Percentiles rank a stretch among this genome's conserved stretches.
Conservation (phyloP, 495 filamentous ascomycete genomes). For the Copromyces sp. region DNA sequence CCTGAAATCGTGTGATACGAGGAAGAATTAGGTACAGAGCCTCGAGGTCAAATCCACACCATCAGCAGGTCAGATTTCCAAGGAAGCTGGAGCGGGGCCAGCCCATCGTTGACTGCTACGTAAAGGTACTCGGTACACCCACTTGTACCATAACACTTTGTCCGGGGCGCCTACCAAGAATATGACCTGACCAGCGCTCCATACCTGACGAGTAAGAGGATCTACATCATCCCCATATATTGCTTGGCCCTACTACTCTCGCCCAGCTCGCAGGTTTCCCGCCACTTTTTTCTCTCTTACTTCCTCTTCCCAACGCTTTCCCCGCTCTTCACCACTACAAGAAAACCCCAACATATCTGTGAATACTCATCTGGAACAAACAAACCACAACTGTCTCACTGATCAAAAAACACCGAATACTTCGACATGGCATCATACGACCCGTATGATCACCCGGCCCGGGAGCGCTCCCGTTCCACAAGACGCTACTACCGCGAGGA, state of each 20-base stretch:
- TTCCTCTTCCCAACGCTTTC: not conserved
- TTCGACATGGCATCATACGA: constrained; percentile 38
- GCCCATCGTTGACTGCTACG: not conserved
- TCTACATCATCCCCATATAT: not conserved
- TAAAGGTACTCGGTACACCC: not conserved
- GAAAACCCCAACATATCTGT: not conserved
- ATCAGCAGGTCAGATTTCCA: not conserved
- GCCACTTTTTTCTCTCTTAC: not conserved
- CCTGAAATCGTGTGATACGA: not conserved
- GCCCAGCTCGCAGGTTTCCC: not conserved
- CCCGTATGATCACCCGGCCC: constrained; percentile 31
- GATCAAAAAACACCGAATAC: not conserved
- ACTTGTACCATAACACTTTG: not conserved
- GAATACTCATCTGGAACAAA: not conserved
- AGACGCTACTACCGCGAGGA: constrained; percentile 39
- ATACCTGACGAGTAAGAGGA: not conserved
- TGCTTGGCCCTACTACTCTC: not conserved
- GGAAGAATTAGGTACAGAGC: not conserved
- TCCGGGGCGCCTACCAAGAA: not conserved
- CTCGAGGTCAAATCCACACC: not conserved
- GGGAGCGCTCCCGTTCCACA: constrained; percentile 30
- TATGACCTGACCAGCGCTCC: not conserved
- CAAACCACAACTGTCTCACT: not conserved
- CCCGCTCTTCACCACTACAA: not conserved
- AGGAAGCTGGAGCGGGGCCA: not conserved